These are phyloP conservation scores for Umbilicus rupestris DNA, from an alignment of 164 flowering plant species.

Conservation along the genomic window DNA sequence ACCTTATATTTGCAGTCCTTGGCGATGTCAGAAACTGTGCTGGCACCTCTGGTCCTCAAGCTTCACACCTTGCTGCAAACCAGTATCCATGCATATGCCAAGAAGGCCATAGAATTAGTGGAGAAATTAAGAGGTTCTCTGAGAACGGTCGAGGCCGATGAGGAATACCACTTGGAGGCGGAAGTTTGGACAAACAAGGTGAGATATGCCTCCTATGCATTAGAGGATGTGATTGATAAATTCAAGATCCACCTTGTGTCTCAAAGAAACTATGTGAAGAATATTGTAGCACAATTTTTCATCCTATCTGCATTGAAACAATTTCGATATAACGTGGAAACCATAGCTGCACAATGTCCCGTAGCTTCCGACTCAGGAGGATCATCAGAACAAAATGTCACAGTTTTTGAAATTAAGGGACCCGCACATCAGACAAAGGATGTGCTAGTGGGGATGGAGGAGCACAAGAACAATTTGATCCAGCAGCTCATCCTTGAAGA, in stretches of 20 bases:
- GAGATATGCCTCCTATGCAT: background rate
- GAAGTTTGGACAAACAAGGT: background rate
- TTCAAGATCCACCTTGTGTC: background rate
- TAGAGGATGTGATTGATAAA: constrained; percentile 1
- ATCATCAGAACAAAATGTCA: background rate
- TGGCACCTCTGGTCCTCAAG: constrained; percentile 2
- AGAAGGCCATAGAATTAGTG: background rate
- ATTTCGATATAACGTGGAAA: background rate
- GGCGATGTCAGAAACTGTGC: background rate
- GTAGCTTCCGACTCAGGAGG: background rate
- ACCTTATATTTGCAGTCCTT: background rate
- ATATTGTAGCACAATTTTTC: background rate
- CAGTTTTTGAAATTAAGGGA: background rate
- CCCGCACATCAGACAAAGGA: constrained; percentile 10
- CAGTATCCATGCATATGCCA: background rate
- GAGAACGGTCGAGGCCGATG: background rate
- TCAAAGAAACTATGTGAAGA: background rate
- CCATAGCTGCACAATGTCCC: background rate
- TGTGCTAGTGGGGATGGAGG: constrained; percentile 37
- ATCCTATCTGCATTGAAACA: background rate
- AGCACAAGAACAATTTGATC: constrained; percentile 13
- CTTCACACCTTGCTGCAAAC: background rate
- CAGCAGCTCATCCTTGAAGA: constrained; percentile 18
- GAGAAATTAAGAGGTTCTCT: background rate
- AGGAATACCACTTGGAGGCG: background rate